A percentile compares a stretch with the other conserved stretches of the same genome.
phyloP scores from a whole-genome alignment of 495 filamentous ascomycete species.

The Beverwykella pulmonaria region DNA sequence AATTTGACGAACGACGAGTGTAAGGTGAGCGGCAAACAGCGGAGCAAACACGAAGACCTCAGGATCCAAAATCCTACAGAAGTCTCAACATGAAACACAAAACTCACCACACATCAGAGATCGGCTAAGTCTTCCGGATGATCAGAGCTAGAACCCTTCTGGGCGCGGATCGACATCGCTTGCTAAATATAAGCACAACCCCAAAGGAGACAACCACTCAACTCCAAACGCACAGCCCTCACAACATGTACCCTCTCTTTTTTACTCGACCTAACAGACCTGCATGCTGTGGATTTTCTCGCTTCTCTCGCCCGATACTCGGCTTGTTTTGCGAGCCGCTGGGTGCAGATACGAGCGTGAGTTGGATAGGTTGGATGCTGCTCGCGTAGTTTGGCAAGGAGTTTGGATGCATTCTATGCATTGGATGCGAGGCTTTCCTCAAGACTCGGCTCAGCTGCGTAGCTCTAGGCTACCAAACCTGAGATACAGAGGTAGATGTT shows the following conservation, averaged over 20 bases:
- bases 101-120: background rate
- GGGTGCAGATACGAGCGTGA: slow-evolving; percentile 6
- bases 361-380: background rate
- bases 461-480: background rate
- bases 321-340: background rate
- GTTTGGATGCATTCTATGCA: background rate
- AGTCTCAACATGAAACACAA: background rate
- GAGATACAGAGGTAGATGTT: background rate
- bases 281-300: background rate
- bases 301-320: background rate
- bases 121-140: background rate
- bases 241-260: background rate
- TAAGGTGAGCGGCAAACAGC: background rate
- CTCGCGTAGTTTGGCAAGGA: background rate
- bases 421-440: background rate
- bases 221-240: background rate
- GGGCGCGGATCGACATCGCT: background rate
- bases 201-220: background rate
- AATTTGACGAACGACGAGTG: background rate
- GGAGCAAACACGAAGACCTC: background rate
- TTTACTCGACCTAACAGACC: background rate
- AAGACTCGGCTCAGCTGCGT: background rate
- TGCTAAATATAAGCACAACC: background rate
- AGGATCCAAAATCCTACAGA: background rate
- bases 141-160: background rate